Conservation (phyloP, 768 basidiomycete species). For the Tricholoma furcatifolium region DNA sequence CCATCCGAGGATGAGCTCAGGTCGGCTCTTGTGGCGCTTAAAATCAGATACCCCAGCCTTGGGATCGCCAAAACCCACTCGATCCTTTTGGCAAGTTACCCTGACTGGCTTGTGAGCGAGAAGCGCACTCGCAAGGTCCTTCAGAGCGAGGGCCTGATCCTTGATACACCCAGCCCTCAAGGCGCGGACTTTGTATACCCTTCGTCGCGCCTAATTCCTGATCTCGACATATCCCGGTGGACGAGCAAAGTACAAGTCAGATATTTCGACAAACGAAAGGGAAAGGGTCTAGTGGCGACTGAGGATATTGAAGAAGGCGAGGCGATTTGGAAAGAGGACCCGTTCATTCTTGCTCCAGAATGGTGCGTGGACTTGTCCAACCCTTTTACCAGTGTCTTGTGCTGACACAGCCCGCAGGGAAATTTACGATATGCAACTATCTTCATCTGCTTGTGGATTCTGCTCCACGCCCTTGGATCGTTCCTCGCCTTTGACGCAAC, state of each 20-base stretch:
- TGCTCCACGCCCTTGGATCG: conserved; percentile 67
- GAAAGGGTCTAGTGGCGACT: conserved; percentile 80
- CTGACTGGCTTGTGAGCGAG: conserved; percentile 80
- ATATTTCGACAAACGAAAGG: conserved; percentile 68
- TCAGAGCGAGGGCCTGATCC: conserved; percentile 53
- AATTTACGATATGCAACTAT: conserved; percentile 66
- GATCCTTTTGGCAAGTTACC: conserved; percentile 54
- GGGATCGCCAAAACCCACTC: conserved; percentile 74
- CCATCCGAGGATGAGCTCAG: conserved; percentile 68
- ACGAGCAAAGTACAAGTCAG: conserved; percentile 63
- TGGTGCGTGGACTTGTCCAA: conserved; percentile 41
- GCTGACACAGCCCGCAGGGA: conserved; percentile 46
- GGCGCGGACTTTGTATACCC: conserved; percentile 41
- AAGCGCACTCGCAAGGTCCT: conserved; percentile 76
- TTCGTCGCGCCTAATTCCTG: conserved; percentile 60
- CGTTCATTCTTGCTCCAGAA: conserved; percentile 78
- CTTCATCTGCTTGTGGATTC: conserved; percentile 62
- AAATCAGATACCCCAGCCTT: conserved; percentile 54
- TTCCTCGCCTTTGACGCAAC: conserved; percentile 43
- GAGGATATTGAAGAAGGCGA: conserved; percentile 70
- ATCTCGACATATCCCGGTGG: conserved; percentile 63
- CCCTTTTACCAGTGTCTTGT: not conserved
- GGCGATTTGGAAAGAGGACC: conserved; percentile 83
- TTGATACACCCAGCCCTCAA: conserved; percentile 19
- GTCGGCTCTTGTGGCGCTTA: conserved; percentile 51